Base-by-base conservation (phyloP, 139 green algal species). In the Axilococcus clingmanii region DNA sequence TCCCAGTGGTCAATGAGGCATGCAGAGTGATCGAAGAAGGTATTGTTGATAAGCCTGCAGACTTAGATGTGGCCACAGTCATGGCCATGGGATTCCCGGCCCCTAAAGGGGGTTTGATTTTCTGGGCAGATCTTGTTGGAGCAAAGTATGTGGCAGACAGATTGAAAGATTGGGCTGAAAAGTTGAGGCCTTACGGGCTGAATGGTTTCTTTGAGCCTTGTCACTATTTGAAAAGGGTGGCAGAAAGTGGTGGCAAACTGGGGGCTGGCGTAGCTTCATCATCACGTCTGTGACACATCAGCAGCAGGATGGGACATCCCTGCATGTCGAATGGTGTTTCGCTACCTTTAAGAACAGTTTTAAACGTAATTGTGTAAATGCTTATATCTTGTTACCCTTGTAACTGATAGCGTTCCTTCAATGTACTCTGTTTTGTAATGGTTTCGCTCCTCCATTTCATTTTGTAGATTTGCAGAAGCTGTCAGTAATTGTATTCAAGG, bases 21-120 rank as follows among this genome's bases (percentile, higher is more conserved):
- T 86, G 75, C 76, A 65, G 86, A 7, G 83, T 95, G 4, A 72
- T 95, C 22, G 68, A 56, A 11, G 68, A 76, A 32, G 37, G 61
- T 49, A 86, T 98, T 31, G 93, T 98, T 59, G 92, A 95, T 55
- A 95, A 95, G 69, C 59, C 92, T 0, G 75, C 83, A 0, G 92
- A 99, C 60, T 73, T 98, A 50, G 93, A 99, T 64, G 82, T 97
- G 22, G 87, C 92, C 11, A 80, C 85, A 24, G 89, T 99, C 48
- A 80, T 98, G 69, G 75, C 79, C 42, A 97, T 99, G 90, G 93
- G 91, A 33, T 99, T 99, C 79, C 93, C 93, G 0, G 35, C 81
- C 23, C 87, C 76, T 59, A 76, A 87, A 48, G 84, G 81, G 19
- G 62, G 62, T 15, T 57, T 94, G n/a, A 83, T 96, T 55, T 90